A percentile compares a stretch with the other conserved stretches of the same genome.
Evolutionary conservation across 2,329 filamentous ascomycete genomes (phyloP).

Genomic region (Beauveria asiatica): DNA sequence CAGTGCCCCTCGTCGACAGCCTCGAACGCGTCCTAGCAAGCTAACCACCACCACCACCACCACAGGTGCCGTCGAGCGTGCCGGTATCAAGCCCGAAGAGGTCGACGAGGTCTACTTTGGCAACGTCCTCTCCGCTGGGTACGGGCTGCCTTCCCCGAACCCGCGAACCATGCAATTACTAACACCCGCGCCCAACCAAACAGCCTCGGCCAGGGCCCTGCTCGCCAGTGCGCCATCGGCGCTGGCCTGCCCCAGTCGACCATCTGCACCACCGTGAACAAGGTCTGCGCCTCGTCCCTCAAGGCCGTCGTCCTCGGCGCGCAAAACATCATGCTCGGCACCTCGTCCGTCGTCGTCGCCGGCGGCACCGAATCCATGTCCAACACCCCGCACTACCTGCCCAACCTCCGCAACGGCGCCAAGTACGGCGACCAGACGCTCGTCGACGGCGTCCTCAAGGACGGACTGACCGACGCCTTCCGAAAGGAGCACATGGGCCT

Average conservation of each 20-base stretch:
- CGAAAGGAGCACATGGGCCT: conserved; percentile 97
- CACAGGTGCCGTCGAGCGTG: conserved; percentile 70
- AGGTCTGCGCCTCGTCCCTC: conserved; percentile 92
- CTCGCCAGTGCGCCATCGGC: conserved; percentile 84
- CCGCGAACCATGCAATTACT: not conserved
- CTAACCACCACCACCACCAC: conserved; percentile 14
- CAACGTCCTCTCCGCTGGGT: conserved; percentile 97
- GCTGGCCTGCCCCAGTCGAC: conserved; percentile 75
- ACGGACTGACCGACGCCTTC: conserved; percentile 90
- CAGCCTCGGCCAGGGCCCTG: conserved; percentile 91
- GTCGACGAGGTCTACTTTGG: conserved; percentile 97
- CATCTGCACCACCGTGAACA: conserved; percentile 92
- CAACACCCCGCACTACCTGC: conserved; percentile 92
- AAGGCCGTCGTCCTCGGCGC: conserved; percentile 93
- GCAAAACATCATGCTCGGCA: conserved; percentile 96
- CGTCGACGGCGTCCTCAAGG: conserved; percentile 86
- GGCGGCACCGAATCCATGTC: conserved; percentile 98
- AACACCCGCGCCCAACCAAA: conserved; percentile 4
- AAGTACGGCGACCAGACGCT: conserved; percentile 91
- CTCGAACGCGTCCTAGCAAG: not conserved
- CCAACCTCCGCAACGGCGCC: conserved; percentile 73
- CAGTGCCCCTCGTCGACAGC: not conserved
- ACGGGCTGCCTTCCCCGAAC: conserved; percentile 23
- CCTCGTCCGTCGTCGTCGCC: conserved; percentile 84
- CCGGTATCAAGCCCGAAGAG: conserved; percentile 78